Base-by-base conservation (phyloP, 2,329 filamentous ascomycete species). In the Byssothecium circinans region DNA sequence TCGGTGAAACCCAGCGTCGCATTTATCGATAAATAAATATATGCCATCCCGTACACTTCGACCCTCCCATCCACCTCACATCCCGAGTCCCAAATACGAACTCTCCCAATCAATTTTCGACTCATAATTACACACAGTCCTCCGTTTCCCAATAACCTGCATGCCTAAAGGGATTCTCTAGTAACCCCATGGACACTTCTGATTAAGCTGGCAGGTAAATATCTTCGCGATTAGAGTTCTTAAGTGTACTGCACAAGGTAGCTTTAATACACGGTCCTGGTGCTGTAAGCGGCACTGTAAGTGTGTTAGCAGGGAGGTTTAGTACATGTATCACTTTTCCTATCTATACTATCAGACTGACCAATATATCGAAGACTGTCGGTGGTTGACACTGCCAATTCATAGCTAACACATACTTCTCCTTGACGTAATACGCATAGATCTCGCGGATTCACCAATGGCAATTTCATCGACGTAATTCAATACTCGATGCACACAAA, bases 351-450 rank as follows among this genome's bases (percentile, higher is more conserved):
- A 75, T 78, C 35, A 57, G 71, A 1, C 68, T 75, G 5, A 80
- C 81, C 1, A 78, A 75, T 20, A 74, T 83, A 4, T 77, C 81
- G n/a, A n/a, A n/a, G n/a, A n/a, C n/a, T n/a, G n/a, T n/a, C n/a
- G n/a, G n/a, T n/a, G n/a, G n/a, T n/a, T n/a, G n/a, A n/a, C n/a
- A n/a, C n/a, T n/a, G n/a, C n/a, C n/a, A n/a, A n/a, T n/a, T n/a
- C n/a, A n/a, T n/a, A n/a, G n/a, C n/a, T n/a, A n/a, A n/a, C n/a
- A n/a, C n/a, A n/a, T n/a, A n/a, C n/a, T n/a, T n/a, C n/a, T n/a
- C n/a, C n/a, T n/a, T n/a, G n/a, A n/a, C n/a, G n/a, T n/a, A n/a
- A n/a, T n/a, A n/a, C n/a, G n/a, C n/a, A n/a, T n/a, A n/a, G n/a
- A n/a, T n/a, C n/a, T n/a, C n/a, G n/a, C n/a, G n/a, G n/a, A n/a